Conservation (phyloP, 352 stramenopile species). For the Pythium phragmitis region DNA sequence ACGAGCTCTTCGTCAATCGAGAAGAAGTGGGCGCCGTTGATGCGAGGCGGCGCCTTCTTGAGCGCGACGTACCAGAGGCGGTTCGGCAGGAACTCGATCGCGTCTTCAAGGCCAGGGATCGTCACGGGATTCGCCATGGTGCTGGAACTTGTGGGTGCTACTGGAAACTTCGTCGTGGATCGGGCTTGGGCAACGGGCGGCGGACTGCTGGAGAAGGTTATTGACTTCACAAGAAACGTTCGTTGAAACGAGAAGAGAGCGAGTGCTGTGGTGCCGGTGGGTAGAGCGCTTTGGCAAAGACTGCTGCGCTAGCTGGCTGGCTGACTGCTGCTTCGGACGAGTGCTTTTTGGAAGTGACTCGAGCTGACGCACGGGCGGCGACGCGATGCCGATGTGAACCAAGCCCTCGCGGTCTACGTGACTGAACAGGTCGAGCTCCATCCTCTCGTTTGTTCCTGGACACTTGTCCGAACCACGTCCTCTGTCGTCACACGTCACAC, state of each 20-base stretch:
- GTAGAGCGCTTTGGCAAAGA: not conserved
- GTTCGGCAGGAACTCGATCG: conserved; percentile 57
- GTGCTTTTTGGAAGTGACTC: conserved; percentile 26
- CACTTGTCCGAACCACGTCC: conserved; percentile 9
- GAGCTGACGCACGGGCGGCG: not conserved
- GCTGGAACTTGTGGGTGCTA: not conserved
- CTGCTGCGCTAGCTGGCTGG: conserved; percentile 5
- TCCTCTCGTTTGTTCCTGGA: conserved; percentile 6
- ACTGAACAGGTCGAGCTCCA: conserved; percentile 5
- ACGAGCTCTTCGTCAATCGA: conserved; percentile 84
- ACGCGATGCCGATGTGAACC: not conserved
- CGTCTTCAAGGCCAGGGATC: conserved; percentile 53
- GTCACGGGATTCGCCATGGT: conserved; percentile 28
- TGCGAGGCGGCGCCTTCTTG: conserved; percentile 54
- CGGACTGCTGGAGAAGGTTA: not conserved
- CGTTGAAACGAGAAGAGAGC: conserved; percentile 1
- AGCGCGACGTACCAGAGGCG: conserved; percentile 63
- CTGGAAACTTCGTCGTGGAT: not conserved
- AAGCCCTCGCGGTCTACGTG: not conserved
- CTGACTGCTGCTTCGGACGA: conserved; percentile 22
- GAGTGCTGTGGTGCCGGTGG: not conserved
- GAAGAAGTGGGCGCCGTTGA: conserved; percentile 67
- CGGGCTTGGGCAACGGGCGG: not conserved
- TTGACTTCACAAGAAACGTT: conserved; percentile 21
- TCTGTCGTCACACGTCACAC: conserved; percentile 4